Conservation (phyloP, 2,329 filamentous ascomycete species). For the Graphilbum sp. region DNA sequence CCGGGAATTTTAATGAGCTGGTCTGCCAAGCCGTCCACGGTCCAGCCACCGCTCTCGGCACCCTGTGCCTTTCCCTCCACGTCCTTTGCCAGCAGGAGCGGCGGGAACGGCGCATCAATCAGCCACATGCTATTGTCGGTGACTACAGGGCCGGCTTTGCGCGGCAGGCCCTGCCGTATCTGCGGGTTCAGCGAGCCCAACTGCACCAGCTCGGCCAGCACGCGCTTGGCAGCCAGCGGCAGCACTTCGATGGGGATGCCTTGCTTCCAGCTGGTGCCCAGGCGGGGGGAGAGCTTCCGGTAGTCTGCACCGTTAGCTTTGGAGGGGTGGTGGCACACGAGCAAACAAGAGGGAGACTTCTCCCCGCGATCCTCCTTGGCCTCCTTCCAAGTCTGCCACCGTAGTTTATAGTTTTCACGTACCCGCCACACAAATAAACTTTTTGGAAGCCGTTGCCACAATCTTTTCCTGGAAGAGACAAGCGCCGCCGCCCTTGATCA, state of each 20-base stretch:
- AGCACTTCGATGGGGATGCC: constrained; percentile 86
- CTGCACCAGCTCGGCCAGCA: constrained; percentile 53
- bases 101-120: constrained; percentile 77
- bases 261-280: constrained; percentile 63
- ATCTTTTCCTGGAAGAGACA: constrained; percentile 97
- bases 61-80: constrained; percentile 18
- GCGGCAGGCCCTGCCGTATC: constrained; percentile 53
- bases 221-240: constrained; percentile 63
- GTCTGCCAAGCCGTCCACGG: constrained; percentile 57
- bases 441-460: constrained; percentile 67
- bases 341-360: too few relatives aligned
- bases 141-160: constrained; percentile 61
- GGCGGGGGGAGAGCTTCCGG: constrained; percentile 65
- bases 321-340: background rate
- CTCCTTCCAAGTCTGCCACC: too few relatives aligned
- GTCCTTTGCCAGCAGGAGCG: constrained; percentile 48
- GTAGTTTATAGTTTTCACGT: too few relatives aligned
- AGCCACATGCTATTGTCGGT: constrained; percentile 83
- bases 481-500: constrained; percentile 96
- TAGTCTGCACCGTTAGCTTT: constrained; percentile 42
- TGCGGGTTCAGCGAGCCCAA: constrained; percentile 58
- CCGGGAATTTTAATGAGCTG: constrained; percentile 70
- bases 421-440: constrained; percentile 54
- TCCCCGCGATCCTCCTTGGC: too few relatives aligned
- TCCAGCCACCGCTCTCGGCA: constrained; percentile 55